These are phyloP conservation scores for Cryphonectria parasitica DNA, from an alignment of 2,329 filamentous ascomycete genomes.

Conservation along the genomic window DNA sequence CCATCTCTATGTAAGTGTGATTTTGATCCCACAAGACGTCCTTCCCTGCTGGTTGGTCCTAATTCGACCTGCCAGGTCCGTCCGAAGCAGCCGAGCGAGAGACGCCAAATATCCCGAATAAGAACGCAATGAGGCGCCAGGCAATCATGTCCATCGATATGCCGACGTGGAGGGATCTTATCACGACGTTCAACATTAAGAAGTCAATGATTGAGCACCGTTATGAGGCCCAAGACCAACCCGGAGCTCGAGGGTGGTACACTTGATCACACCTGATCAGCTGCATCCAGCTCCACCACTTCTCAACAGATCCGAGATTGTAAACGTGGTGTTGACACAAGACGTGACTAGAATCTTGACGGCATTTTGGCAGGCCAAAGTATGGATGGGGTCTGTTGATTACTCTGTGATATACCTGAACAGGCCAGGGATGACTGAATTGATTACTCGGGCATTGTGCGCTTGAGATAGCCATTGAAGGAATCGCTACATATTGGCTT, in stretches of 20 bases:
- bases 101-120: slow-evolving; percentile 46
- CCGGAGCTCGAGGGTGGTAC: slow-evolving; percentile 69
- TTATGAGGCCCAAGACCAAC: slow-evolving; percentile 56
- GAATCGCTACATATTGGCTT: background rate
- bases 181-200: slow-evolving; percentile 75
- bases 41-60: background rate
- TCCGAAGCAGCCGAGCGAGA: slow-evolving; percentile 39
- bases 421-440: background rate
- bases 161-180: slow-evolving; percentile 77
- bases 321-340: background rate
- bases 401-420: background rate
- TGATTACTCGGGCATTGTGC: background rate
- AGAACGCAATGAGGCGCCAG: slow-evolving; percentile 73
- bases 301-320: background rate
- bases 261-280: slow-evolving; percentile 51
- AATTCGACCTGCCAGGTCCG: slow-evolving; percentile 1
- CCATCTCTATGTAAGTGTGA: slow-evolving; percentile 75
- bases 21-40: background rate
- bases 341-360: background rate
- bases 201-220: slow-evolving; percentile 86
- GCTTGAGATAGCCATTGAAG: background rate
- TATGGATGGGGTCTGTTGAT: background rate
- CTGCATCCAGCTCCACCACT: background rate
- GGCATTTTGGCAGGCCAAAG: background rate
- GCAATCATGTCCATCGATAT: slow-evolving; percentile 89